phyloP scores from a whole-genome alignment of 805 yeast species.

The Spathaspora gorwiae region DNA sequence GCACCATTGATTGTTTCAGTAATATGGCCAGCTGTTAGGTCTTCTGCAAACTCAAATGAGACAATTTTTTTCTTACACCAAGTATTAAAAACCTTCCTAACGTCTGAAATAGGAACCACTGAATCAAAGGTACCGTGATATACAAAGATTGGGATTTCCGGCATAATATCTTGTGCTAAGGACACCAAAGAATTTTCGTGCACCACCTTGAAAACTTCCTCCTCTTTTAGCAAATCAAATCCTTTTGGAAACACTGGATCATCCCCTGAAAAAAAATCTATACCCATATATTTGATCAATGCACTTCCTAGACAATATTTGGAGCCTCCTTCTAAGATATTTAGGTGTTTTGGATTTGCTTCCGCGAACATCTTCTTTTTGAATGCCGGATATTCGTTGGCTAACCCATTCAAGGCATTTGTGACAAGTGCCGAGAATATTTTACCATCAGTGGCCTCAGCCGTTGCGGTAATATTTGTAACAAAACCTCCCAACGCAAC shows the following conservation, averaged over 20 bases:
- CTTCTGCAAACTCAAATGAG: slow-evolving; percentile 25
- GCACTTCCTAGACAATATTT: slow-evolving; percentile 3
- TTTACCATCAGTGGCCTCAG: slow-evolving; percentile 20
- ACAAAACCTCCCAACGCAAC: slow-evolving; percentile 37
- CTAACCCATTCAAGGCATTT: slow-evolving; percentile 26
- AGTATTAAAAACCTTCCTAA: slow-evolving; percentile 17
- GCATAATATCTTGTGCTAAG: slow-evolving; percentile 9
- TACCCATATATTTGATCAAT: slow-evolving; percentile 5
- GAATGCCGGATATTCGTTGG: slow-evolving; percentile 24
- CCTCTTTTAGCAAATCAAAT: slow-evolving; percentile 11
- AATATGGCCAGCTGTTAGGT: slow-evolving; percentile 23
- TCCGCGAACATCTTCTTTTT: background rate
- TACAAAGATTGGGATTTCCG: slow-evolving; percentile 17
- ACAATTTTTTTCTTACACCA: slow-evolving; percentile 25
- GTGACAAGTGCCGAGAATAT: slow-evolving; percentile 27
- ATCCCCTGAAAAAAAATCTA: slow-evolving; percentile 11
- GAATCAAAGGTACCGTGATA: slow-evolving; percentile 18
- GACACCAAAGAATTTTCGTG: slow-evolving; percentile 20
- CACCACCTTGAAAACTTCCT: slow-evolving; percentile 10
- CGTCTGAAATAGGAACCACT: slow-evolving; percentile 16
- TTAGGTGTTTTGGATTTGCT: background rate
- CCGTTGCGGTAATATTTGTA: slow-evolving; percentile 27
- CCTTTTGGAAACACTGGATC: slow-evolving; percentile 12
- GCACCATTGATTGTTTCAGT: slow-evolving; percentile 17
- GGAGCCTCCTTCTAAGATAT: slow-evolving; percentile 1